Evolutionary conservation across 257 asterid species (phyloP).

Genomic region (Parsonsia alboflavescens): DNA sequence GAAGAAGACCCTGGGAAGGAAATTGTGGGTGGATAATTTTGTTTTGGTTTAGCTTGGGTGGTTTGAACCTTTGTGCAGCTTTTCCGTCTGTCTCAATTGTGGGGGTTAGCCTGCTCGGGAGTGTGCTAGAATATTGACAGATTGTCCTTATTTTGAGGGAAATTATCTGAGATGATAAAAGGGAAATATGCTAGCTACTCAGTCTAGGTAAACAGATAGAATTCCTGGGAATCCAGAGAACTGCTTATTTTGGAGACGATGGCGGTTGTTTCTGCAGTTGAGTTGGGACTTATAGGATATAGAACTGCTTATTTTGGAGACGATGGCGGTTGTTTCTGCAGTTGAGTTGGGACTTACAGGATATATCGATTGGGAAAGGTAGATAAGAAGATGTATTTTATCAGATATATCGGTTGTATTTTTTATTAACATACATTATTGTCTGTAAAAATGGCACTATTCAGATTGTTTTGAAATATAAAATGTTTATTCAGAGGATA

Average conservation of each 20-base stretch:
- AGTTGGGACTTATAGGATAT: not conserved
- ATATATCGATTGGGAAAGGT: not conserved
- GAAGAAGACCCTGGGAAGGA: conserved; percentile 68
- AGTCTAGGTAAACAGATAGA: not conserved
- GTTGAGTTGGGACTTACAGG: not conserved
- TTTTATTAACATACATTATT: not conserved
- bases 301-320: not conserved
- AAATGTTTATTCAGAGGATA: not conserved
- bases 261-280: not conserved
- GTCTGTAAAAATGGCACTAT: conserved; percentile 1
- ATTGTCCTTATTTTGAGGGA: not conserved
- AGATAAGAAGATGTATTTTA: not conserved
- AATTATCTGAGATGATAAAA: not conserved
- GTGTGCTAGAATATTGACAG: not conserved
- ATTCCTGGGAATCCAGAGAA: not conserved
- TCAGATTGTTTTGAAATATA: not conserved
- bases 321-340: not conserved
- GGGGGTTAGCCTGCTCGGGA: not conserved
- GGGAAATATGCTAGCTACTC: not conserved
- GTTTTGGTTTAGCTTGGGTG: not conserved
- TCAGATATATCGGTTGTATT: too few species aligned
- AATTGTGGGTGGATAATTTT: conserved; percentile 37
- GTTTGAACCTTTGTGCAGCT: not conserved
- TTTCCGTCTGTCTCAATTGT: not conserved
- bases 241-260: not conserved